Percentiles rank a stretch among this genome's conserved stretches.
These are phyloP conservation scores for Simplicillium aogashimaense DNA, from an alignment of 2,329 filamentous ascomycete genomes.

Conservation along the genomic window DNA sequence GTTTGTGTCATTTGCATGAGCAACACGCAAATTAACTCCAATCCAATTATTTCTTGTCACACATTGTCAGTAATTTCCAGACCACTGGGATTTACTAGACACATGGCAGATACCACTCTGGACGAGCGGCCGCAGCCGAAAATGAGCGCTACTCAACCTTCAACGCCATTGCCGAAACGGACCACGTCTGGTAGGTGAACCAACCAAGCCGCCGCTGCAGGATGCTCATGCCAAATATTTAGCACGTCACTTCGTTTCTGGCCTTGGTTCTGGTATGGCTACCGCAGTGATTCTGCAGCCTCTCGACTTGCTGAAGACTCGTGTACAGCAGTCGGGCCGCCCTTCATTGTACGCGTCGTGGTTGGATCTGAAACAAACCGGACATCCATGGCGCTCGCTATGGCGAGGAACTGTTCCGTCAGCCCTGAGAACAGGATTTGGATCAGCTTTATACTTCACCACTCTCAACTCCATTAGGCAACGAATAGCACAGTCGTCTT, in stretches of 20 bases:
- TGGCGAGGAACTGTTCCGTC: constrained; percentile 93
- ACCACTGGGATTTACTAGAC: too few species aligned
- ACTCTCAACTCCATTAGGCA: constrained; percentile 77
- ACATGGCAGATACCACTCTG: too few species aligned
- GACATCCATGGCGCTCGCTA: constrained; percentile 55
- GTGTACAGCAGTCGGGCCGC: constrained; percentile 77
- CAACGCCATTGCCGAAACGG: background rate
- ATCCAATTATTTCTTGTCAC: too few species aligned
- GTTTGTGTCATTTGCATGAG: too few species aligned
- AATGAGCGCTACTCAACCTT: background rate
- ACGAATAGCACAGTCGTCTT: constrained; percentile 28
- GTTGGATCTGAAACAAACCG: constrained; percentile 40
- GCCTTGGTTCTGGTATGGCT: constrained; percentile 75
- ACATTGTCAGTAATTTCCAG: too few species aligned
- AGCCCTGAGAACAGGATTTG: constrained; percentile 85
- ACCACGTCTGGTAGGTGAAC: constrained; percentile 3
- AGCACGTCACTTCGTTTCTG: constrained; percentile 83
- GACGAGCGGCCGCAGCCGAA: too few species aligned
- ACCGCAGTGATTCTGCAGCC: constrained; percentile 89
- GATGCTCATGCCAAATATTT: background rate
- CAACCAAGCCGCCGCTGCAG: background rate
- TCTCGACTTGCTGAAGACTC: constrained; percentile 91
- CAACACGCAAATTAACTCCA: too few species aligned
- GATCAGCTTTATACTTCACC: constrained; percentile 90
- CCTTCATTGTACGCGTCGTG: constrained; percentile 44